Conservation (phyloP, 441 rosid genomes). For the Erysimum cheiri region DNA sequence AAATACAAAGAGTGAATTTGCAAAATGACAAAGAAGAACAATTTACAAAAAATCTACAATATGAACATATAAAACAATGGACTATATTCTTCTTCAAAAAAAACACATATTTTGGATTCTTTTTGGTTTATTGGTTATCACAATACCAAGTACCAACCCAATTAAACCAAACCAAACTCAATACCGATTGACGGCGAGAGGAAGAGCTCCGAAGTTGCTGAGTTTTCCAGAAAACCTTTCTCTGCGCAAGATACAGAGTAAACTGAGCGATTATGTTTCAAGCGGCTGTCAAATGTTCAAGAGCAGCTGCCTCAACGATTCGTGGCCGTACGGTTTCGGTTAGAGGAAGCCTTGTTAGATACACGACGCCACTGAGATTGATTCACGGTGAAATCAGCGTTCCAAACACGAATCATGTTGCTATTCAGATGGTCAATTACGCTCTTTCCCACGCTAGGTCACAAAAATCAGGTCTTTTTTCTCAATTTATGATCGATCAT, state of each 20-base stretch:
- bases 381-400: slow-evolving; percentile 58
- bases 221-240: background rate
- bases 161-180: slow-evolving; percentile 5
- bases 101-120: background rate
- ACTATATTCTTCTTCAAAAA: background rate
- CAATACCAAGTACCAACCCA: slow-evolving; percentile 18
- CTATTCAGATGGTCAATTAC: slow-evolving; percentile 87
- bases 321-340: slow-evolving; percentile 25
- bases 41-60: background rate
- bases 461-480: slow-evolving; percentile 60
- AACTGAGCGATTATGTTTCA: slow-evolving; percentile 51
- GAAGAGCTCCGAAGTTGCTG: slow-evolving; percentile 3
- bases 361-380: slow-evolving; percentile 45
- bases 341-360: slow-evolving; percentile 19
- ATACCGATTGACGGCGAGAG: slow-evolving; percentile 32
- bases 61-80: background rate
- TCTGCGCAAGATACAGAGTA: background rate
- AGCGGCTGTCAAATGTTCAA: slow-evolving; percentile 47
- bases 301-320: slow-evolving; percentile 37
- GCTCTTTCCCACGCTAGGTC: slow-evolving; percentile 78
- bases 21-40: no score
- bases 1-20: background rate
- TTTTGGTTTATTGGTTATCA: slow-evolving; percentile 15
- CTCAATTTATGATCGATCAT: background rate
- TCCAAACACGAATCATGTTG: slow-evolving; percentile 62